Evolutionary conservation across 495 filamentous ascomycete species (phyloP), one percentile per base, ranked within the genome.

Genomic region (Penicillium longicatenatum): DNA sequence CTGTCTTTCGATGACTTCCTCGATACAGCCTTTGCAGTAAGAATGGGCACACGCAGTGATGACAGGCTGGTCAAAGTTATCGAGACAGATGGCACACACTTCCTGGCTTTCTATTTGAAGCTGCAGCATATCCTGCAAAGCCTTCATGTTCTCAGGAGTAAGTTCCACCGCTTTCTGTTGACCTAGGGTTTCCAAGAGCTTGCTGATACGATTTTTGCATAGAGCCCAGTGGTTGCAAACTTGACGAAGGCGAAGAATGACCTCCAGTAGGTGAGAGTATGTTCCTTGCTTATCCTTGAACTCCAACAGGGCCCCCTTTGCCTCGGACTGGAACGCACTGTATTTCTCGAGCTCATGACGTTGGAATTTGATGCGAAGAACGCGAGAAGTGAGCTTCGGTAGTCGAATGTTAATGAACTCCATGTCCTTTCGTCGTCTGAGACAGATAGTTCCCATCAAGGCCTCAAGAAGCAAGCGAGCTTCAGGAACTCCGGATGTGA

Each of bases 31-130:
- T 22, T 76, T 75, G 56, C 90, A 90, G 70, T 91, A 97, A 9
- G 87, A 75, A 70, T 97, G 93, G 29, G 90, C 92, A 72, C 93
- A 97, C 33, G 86, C 83, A 3, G 93, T 97, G 58, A 97, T 96
- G 46, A 93, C 84, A 0, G 93, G 93, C 21, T 83, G 76, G 10
- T 86, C 83, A 4, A 96, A 72, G 1, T 76, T 70, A 12, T 96
- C 92, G 7, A 93, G 79, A 69, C 93, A 97, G 44, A 97, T 82
- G 3, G 90, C 77, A 62, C 93, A 97, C 41, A 91, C 86, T 58
- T 97, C 93, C 55, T 88, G 88, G 58, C 81, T 87, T 57, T 95
- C 89, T 54, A 94, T 90, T 53, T 84, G 84, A 20, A 95, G 75
- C 59, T 92, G 86, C 22, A 97, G 79, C 47, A 93, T 82, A 24